phyloP scores from a whole-genome alignment of 1,284 basidiomycete genomes.

The Microbotryum saponariae region DNA sequence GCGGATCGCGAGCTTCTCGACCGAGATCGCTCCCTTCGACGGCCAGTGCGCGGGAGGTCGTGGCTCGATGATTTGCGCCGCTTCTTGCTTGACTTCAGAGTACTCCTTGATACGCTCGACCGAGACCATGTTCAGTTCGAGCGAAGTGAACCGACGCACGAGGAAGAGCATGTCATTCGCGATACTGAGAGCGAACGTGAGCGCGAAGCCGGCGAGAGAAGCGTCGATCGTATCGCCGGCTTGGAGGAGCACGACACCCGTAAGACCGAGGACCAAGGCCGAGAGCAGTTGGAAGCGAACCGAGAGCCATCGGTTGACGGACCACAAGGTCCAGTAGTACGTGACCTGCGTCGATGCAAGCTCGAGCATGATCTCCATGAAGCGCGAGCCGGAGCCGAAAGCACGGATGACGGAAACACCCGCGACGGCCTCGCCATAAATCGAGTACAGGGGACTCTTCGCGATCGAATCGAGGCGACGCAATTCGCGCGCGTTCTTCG shows the following conservation, averaged over 20 bases:
- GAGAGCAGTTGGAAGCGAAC: conserved; percentile 34
- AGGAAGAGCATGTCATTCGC: conserved; percentile 41
- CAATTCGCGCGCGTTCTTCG: conserved; percentile 35
- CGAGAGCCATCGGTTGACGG: conserved; percentile 43
- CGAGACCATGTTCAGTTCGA: conserved; percentile 90
- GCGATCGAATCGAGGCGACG: conserved; percentile 63
- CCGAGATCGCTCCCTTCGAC: conserved; percentile 53
- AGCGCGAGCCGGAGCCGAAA: conserved; percentile 56
- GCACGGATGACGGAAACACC: conserved; percentile 71
- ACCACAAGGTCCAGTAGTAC: conserved; percentile 39
- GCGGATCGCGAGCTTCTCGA: conserved; percentile 57
- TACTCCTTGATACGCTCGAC: conserved; percentile 87
- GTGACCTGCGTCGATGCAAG: conserved; percentile 19
- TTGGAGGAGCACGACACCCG: conserved; percentile 50
- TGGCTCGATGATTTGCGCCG: conserved; percentile 50
- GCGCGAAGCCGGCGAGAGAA: conserved; percentile 44
- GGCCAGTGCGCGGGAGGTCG: conserved; percentile 71
- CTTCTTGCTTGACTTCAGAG: conserved; percentile 54
- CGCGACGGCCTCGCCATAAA: conserved; percentile 51
- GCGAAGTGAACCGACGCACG: conserved; percentile 49
- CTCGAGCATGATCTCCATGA: conserved; percentile 38
- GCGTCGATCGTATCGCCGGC: conserved; percentile 39
- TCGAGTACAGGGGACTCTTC: conserved; percentile 81
- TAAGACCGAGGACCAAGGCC: conserved; percentile 28
- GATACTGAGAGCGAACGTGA: conserved; percentile 42